Conservation (phyloP, 179 eudicot genomes). For the Nepenthes alata region DNA sequence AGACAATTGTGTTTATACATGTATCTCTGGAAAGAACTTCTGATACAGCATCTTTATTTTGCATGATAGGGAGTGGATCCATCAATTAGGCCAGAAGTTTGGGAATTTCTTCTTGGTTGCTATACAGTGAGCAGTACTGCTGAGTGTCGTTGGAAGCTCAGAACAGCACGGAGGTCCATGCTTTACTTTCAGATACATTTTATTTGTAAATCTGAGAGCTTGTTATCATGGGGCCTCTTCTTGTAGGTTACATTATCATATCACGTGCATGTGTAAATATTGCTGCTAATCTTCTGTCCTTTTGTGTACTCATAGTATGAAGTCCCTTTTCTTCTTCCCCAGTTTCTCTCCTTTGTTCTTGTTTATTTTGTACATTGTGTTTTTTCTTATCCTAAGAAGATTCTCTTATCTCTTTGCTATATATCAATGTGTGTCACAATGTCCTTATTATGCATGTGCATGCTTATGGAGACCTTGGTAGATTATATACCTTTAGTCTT, state of each 20-base stretch:
- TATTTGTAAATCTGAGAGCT: not conserved
- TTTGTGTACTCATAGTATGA: too few species aligned
- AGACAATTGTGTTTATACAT: not conserved
- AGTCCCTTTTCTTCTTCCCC: too few species aligned
- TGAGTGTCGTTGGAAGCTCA: slow-evolving; percentile 58
- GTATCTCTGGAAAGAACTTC: not conserved
- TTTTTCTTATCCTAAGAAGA: too few species aligned
- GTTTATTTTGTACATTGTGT: too few species aligned
- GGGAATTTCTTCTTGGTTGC: slow-evolving; percentile 99
- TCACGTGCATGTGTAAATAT: too few species aligned
- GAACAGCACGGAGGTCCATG: slow-evolving; percentile 76
- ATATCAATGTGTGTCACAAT: too few species aligned
- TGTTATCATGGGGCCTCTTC: not conserved
- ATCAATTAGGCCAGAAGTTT: slow-evolving; percentile 90
- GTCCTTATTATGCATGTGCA: too few species aligned
- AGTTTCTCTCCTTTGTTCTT: too few species aligned
- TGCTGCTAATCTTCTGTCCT: too few species aligned
- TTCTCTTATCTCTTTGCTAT: too few species aligned
- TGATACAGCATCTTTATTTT: slow-evolving; percentile 8
- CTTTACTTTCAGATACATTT: not conserved
- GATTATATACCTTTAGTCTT: too few species aligned
- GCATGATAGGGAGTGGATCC: slow-evolving; percentile 80
- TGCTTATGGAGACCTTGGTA: too few species aligned
- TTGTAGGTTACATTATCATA: not conserved
- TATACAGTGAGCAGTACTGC: slow-evolving; percentile 76